A percentile compares a stretch with the other conserved stretches of the same genome.
Evolutionary conservation across 805 yeast genomes (phyloP).

Genomic region (Candida ficus): DNA sequence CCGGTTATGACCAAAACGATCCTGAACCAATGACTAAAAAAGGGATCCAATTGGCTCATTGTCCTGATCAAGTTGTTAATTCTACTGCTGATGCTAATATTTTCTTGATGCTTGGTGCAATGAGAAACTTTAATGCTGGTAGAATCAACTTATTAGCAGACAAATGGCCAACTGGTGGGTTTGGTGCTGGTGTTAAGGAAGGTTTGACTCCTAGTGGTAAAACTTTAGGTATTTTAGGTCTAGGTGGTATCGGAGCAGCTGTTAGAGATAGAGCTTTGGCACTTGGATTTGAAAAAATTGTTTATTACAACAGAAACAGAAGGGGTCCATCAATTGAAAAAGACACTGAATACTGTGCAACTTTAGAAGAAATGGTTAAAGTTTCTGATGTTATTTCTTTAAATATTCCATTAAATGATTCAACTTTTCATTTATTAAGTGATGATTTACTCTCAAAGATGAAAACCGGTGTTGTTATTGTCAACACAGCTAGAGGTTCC

Average conservation of each 20-base stretch:
- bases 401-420: slow-evolving; percentile 25
- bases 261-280: slow-evolving; percentile 42
- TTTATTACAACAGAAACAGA: slow-evolving; percentile 44
- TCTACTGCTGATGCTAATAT: slow-evolving; percentile 61
- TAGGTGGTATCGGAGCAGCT: slow-evolving; percentile 52
- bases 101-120: slow-evolving; percentile 45
- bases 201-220: slow-evolving; percentile 43
- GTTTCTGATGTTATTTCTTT: not conserved
- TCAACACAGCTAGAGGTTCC: slow-evolving; percentile 54
- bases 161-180: slow-evolving; percentile 26
- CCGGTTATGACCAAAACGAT: slow-evolving; percentile 49
- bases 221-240: slow-evolving; percentile 48
- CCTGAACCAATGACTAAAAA: slow-evolving; percentile 32
- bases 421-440: slow-evolving; percentile 44
- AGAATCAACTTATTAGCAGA: slow-evolving; percentile 25
- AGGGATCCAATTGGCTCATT: slow-evolving; percentile 40
- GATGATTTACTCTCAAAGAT: slow-evolving; percentile 32
- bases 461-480: slow-evolving; percentile 38
- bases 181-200: slow-evolving; percentile 34
- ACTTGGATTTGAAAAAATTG: slow-evolving; percentile 48
- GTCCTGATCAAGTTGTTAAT: slow-evolving; percentile 37
- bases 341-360: slow-evolving; percentile 25
- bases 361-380: not conserved
- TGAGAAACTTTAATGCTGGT: slow-evolving; percentile 41
- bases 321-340: slow-evolving; percentile 40